Evolutionary conservation across 2,329 filamentous ascomycete genomes (phyloP).

Genomic region (Septoria linicola): DNA sequence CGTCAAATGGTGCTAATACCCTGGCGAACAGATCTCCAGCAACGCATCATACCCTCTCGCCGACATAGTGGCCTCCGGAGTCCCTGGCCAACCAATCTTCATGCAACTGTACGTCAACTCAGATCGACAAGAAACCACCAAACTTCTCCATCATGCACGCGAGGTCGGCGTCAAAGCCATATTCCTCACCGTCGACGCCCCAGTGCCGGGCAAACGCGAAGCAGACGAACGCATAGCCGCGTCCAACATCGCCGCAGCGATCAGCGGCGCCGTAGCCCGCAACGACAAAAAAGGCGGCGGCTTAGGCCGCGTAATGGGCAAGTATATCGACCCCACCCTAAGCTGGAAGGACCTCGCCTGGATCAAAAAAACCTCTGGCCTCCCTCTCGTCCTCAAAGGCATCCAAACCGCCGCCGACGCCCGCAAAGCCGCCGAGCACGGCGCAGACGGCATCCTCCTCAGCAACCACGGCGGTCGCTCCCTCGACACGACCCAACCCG

Average conservation of each 20-base stretch:
- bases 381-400: constrained; percentile 63
- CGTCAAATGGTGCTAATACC: no score
- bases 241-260: constrained; percentile 51
- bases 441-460: constrained; percentile 52
- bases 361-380: constrained; percentile 60
- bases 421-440: constrained; percentile 44
- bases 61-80: constrained; percentile 28
- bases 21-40: constrained; percentile 25
- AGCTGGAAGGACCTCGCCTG: constrained; percentile 63
- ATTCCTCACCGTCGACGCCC: constrained; percentile 60
- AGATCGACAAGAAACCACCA: constrained; percentile 53
- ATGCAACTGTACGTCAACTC: constrained; percentile 64
- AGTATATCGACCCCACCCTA: constrained; percentile 46
- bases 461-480: constrained; percentile 55
- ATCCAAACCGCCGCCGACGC: constrained; percentile 55
- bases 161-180: constrained; percentile 53
- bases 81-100: constrained; percentile 43
- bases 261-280: constrained; percentile 50
- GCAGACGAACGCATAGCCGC: constrained; percentile 48
- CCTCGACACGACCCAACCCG: constrained; percentile 51
- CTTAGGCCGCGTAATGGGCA: constrained; percentile 56
- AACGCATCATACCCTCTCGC: constrained; percentile 34
- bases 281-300: constrained; percentile 57
- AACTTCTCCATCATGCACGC: constrained; percentile 50
- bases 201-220: constrained; percentile 57